Percentiles rank a stretch among this genome's conserved stretches.
These are phyloP conservation scores for Sporormia fimetaria DNA, from an alignment of 495 filamentous ascomycete species.

Conservation along the genomic window DNA sequence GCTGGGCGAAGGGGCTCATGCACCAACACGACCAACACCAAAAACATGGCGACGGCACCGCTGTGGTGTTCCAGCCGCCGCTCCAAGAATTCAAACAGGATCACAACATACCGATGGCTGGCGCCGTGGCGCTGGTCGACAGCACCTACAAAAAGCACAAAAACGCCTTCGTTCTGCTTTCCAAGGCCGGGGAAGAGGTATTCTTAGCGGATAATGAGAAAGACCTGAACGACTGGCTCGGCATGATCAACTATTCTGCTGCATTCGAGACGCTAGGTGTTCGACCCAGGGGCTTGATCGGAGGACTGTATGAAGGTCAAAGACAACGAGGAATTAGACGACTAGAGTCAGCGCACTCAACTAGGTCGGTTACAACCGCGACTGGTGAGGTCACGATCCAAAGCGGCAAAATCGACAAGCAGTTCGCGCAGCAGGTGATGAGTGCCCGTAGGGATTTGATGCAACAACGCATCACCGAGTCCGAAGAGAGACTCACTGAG, in stretches of 20 bases:
- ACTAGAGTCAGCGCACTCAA: conserved; percentile 41
- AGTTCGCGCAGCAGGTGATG: conserved; percentile 74
- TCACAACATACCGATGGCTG: conserved; percentile 78
- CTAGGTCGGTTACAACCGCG: conserved; percentile 50
- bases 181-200: conserved; percentile 74
- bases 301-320: conserved; percentile 75
- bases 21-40: conserved; percentile 72
- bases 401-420: conserved; percentile 58
- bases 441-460: conserved; percentile 72
- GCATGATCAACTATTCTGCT: conserved; percentile 90
- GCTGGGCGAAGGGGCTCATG: conserved; percentile 85
- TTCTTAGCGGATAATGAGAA: conserved; percentile 78
- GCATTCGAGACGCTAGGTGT: conserved; percentile 90
- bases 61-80: conserved; percentile 80
- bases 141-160: conserved; percentile 90
- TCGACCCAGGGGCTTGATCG: conserved; percentile 75
- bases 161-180: conserved; percentile 80
- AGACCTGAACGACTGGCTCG: conserved; percentile 96
- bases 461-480: conserved; percentile 67
- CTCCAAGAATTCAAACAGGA: conserved; percentile 88
- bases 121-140: conserved; percentile 82
- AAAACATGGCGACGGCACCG: conserved; percentile 53
- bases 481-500: conserved; percentile 66
- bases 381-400: conserved; percentile 58
- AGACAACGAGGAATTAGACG: conserved; percentile 59